These are phyloP conservation scores for Rubia occidens DNA, from an alignment of 305 asterid genomes.

Conservation along the genomic window DNA sequence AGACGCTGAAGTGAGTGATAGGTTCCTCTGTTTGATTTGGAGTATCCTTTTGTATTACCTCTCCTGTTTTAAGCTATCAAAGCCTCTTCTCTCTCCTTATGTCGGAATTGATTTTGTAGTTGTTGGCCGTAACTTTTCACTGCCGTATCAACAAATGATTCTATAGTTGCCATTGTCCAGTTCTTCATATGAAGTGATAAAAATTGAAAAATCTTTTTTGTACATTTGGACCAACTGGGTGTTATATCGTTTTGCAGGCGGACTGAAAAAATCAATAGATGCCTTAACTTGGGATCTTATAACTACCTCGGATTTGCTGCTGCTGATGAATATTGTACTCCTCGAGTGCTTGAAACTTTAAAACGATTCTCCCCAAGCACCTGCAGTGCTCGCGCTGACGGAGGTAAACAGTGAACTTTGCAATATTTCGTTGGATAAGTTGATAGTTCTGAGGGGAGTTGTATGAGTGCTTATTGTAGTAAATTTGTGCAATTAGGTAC, in stretches of 20 bases:
- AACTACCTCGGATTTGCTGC: constrained; percentile 99
- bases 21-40: constrained; percentile 2
- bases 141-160: not conserved
- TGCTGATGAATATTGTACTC: constrained; percentile 95
- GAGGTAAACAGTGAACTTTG: constrained; percentile 45
- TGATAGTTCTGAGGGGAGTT: not conserved
- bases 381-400: constrained; percentile 92
- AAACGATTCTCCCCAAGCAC: constrained; percentile 82
- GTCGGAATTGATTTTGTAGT: not conserved
- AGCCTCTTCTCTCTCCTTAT: not conserved
- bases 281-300: constrained; percentile 97
- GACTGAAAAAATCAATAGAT: constrained; percentile 52
- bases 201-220: not conserved
- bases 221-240: not conserved
- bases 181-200: not conserved
- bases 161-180: not conserved
- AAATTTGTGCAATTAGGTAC: constrained; percentile 45
- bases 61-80: not conserved
- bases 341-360: constrained; percentile 84
- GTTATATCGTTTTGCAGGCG: constrained; percentile 46
- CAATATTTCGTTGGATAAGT: constrained; percentile 12
- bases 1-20: constrained; percentile 65
- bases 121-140: not conserved
- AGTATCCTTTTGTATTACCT: constrained; percentile 12
- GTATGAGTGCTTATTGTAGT: constrained; percentile 2